These are phyloP conservation scores for Dictyostelium discoideum DNA, from an alignment of 78 protist genomes.

Conservation along the genomic window DNA sequence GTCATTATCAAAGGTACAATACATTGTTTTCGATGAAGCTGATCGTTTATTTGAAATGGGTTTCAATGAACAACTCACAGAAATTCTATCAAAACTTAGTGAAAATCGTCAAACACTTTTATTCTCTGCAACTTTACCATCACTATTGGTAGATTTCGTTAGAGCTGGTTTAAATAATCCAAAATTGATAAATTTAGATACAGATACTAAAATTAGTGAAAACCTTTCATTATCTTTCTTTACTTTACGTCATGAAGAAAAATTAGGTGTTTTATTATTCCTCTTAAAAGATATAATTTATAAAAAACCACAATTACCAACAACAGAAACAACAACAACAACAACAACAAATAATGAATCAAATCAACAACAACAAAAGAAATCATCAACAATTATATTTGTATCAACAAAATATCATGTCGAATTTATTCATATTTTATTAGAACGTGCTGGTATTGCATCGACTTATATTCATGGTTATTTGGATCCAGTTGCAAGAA, in stretches of 20 bases:
- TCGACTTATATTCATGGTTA: slow-evolving; percentile 91
- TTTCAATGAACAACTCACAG: slow-evolving; percentile 93
- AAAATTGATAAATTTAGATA: slow-evolving; percentile 93
- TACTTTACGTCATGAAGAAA: slow-evolving; percentile 85
- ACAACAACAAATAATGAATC: neutral
- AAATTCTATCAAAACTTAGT: slow-evolving; percentile 85
- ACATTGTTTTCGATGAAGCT: slow-evolving; percentile 98
- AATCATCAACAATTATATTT: slow-evolving; percentile 93
- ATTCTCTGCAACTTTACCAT: slow-evolving; percentile 98
- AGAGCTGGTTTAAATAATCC: slow-evolving; percentile 94
- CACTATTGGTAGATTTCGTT: slow-evolving; percentile 92
- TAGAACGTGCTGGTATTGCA: slow-evolving; percentile 29
- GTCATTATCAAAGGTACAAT: slow-evolving; percentile 79
- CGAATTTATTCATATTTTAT: slow-evolving; percentile 78
- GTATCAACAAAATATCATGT: slow-evolving; percentile 95
- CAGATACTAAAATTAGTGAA: slow-evolving; percentile 93
- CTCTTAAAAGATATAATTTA: slow-evolving; percentile 75
- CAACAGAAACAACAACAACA: too few species aligned
- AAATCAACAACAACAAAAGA: neutral
- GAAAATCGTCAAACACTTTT: slow-evolving; percentile 93
- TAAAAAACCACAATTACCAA: neutral
- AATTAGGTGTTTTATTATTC: slow-evolving; percentile 86
- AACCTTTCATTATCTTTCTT: slow-evolving; percentile 86
- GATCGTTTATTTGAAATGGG: slow-evolving; percentile 99
- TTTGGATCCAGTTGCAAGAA: slow-evolving; percentile 96